A percentile compares a stretch with the other conserved stretches of the same genome.
phyloP scores from a whole-genome alignment of 129 eudicot species.

The Helichrysum umbraculigerum region DNA sequence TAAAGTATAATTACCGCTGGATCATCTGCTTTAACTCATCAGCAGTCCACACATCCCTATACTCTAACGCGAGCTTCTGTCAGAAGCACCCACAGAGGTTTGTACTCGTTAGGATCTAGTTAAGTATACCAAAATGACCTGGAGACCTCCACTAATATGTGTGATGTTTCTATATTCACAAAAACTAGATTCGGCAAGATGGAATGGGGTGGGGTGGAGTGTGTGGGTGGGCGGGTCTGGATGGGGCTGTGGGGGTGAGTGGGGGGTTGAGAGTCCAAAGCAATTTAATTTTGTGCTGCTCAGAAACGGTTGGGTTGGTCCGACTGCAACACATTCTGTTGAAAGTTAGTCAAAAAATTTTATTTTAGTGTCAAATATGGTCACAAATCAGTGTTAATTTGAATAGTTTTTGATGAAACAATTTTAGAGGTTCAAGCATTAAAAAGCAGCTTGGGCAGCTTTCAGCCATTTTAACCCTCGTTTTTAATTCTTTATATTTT shows the following conservation, averaged over 20 bases:
- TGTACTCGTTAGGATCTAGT: slow-evolving; percentile 15
- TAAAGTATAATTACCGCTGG: slow-evolving; percentile 21
- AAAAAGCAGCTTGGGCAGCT: no score
- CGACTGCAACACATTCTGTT: no score
- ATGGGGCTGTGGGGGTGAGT: no score
- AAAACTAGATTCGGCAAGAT: no score
- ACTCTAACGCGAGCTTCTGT: slow-evolving; percentile 32
- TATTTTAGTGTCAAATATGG: no score
- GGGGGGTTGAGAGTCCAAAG: background rate
- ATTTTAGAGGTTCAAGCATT: no score
- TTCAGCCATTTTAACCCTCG: background rate
- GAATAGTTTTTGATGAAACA: no score
- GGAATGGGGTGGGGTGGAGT: no score
- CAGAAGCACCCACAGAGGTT: background rate
- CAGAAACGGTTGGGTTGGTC: background rate
- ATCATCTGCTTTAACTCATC: slow-evolving; percentile 23
- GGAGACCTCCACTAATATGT: background rate
- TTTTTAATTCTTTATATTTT: background rate
- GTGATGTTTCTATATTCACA: background rate
- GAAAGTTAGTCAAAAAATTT: no score
- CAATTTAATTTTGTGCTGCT: background rate
- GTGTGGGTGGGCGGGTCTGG: no score
- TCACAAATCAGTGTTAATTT: no score
- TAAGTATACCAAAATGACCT: background rate
- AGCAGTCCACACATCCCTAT: slow-evolving; percentile 11